Conservation (phyloP, 139 green algal species). For the Chlamydomonas eustigma region DNA sequence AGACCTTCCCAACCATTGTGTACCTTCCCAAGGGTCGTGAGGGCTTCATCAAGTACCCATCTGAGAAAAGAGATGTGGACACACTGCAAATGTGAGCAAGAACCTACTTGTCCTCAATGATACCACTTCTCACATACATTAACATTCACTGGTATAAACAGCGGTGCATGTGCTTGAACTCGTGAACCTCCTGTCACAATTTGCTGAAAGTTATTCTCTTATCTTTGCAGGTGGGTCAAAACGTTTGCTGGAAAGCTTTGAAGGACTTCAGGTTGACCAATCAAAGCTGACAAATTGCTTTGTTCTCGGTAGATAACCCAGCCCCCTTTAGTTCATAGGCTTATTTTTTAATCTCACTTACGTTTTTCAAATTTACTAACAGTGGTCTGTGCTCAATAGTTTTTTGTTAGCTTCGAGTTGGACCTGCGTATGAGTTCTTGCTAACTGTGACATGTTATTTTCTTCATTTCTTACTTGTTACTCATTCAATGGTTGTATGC, state of each 20-base stretch:
- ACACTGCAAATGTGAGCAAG: constrained; percentile 80
- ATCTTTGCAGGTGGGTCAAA: constrained; percentile 1
- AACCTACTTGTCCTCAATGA: not conserved
- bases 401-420: too few species aligned
- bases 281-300: too few species aligned
- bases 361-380: too few species aligned
- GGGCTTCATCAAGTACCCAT: constrained; percentile 75
- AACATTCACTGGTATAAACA: not conserved
- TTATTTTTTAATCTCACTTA: too few species aligned
- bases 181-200: not conserved
- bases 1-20: constrained; percentile 90
- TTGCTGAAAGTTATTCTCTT: not conserved
- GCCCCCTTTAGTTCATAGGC: too few species aligned
- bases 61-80: constrained; percentile 74
- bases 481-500: too few species aligned
- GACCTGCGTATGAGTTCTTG: too few species aligned
- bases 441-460: too few species aligned
- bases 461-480: too few species aligned
- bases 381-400: too few species aligned
- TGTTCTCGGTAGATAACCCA: too few species aligned
- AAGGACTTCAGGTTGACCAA: too few species aligned
- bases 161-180: not conserved
- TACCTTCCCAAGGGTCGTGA: constrained; percentile 60
- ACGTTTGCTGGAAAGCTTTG: constrained; percentile 1
- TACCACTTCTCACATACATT: not conserved